Percentiles rank a stretch among this genome's conserved stretches.
Conservation (phyloP, 306 rosid species). For the Coriaria nepalensis region DNA sequence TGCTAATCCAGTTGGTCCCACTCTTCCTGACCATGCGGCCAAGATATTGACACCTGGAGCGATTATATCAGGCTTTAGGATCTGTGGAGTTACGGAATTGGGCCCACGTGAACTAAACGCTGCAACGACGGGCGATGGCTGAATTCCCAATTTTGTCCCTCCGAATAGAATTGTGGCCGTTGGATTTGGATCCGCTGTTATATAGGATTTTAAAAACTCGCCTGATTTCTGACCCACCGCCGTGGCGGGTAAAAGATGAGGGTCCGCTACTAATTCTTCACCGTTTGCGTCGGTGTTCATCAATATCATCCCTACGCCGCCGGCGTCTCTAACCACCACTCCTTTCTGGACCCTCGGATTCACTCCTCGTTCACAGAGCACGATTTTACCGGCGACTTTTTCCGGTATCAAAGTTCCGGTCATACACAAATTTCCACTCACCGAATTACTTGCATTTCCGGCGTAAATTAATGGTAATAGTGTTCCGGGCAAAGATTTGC, state of each 20-base stretch:
- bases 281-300: constrained; percentile 34
- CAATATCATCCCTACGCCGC: constrained; percentile 68
- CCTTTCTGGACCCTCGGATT: constrained; percentile 47
- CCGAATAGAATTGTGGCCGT: constrained; percentile 34
- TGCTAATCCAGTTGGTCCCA: constrained; percentile 25
- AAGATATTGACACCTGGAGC: constrained; percentile 80
- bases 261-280: constrained; percentile 60
- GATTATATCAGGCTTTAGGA: constrained; percentile 67
- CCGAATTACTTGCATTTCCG: constrained; percentile 30
- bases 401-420: constrained; percentile 31
- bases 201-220: constrained; percentile 26
- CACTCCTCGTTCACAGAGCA: constrained; percentile 54
- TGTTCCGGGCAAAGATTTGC: constrained; percentile 14
- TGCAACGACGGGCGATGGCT: constrained; percentile 78
- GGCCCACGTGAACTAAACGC: constrained; percentile 78
- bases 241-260: constrained; percentile 45
- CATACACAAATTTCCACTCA: constrained; percentile 33
- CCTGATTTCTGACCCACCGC: constrained; percentile 40
- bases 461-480: constrained; percentile 37
- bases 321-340: constrained; percentile 41
- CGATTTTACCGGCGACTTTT: constrained; percentile 56
- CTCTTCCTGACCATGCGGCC: constrained; percentile 39
- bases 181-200: constrained; percentile 32
- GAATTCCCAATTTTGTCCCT: constrained; percentile 43
- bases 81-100: constrained; percentile 30